These are phyloP conservation scores for Ophiostoma tasmaniense DNA, from an alignment of 2,329 filamentous ascomycete genomes.

Conservation along the genomic window DNA sequence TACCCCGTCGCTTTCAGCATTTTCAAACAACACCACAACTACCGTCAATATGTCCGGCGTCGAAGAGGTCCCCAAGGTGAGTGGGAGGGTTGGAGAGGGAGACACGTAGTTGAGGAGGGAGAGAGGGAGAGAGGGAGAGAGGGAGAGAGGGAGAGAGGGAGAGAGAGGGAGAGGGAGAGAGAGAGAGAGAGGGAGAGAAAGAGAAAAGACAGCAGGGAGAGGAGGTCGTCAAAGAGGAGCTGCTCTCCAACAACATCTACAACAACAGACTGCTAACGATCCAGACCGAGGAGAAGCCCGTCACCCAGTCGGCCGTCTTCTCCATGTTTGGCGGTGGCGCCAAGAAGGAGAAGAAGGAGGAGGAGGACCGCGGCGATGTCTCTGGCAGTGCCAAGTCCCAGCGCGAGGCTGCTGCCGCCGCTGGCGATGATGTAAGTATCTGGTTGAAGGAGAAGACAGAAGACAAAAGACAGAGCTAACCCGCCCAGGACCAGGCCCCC, in stretches of 20 bases:
- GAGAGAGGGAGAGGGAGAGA: neutral
- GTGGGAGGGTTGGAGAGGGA: neutral
- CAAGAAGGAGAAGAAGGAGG: slow-evolving; percentile 92
- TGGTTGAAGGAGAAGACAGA: too few relatives aligned
- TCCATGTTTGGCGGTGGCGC: slow-evolving; percentile 98
- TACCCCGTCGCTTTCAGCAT: neutral
- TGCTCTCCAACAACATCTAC: too few relatives aligned
- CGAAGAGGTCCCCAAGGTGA: slow-evolving; percentile 24
- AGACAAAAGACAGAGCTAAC: neutral
- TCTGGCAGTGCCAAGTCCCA: slow-evolving; percentile 83
- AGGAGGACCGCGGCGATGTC: slow-evolving; percentile 74
- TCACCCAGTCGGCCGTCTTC: slow-evolving; percentile 65
- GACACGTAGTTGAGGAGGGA: too few relatives aligned
- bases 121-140: neutral
- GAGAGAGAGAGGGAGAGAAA: neutral
- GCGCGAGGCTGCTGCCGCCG: slow-evolving; percentile 52
- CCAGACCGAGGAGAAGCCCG: slow-evolving; percentile 31
- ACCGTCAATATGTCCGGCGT: slow-evolving; percentile 26
- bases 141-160: neutral
- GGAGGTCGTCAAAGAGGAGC: neutral
- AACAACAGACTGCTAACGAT: neutral
- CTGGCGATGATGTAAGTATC: slow-evolving; percentile 46
- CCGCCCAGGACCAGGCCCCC: slow-evolving; percentile 59
- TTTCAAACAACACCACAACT: slow-evolving; percentile 1
- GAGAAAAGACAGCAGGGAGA: neutral